A percentile compares a stretch with the other conserved stretches of the same genome.
These are phyloP conservation scores for Claviceps monticola DNA, from an alignment of 2,329 filamentous ascomycete genomes.

Conservation along the genomic window DNA sequence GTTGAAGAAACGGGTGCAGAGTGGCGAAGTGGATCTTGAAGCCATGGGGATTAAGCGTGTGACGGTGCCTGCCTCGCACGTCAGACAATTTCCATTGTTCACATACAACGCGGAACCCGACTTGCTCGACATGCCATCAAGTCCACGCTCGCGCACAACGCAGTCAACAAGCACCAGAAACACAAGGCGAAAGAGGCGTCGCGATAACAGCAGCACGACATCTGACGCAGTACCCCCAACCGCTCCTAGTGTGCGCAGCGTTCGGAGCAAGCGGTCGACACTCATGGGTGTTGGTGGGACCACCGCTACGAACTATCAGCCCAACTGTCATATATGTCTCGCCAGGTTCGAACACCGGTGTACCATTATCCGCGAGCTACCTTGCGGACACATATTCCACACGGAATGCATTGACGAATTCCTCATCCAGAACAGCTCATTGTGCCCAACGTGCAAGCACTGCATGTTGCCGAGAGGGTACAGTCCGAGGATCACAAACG, in stretches of 20 bases:
- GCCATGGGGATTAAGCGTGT: conserved; percentile 71
- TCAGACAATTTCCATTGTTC: conserved; percentile 65
- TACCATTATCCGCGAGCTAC: conserved; percentile 68
- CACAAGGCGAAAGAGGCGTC: conserved; percentile 17
- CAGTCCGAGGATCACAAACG: conserved; percentile 62
- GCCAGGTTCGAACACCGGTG: conserved; percentile 58
- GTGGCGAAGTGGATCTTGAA: conserved; percentile 76
- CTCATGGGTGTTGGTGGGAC: conserved; percentile 21
- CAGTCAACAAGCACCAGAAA: conserved; percentile 14
- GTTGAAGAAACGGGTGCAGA: conserved; percentile 55
- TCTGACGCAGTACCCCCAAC: conserved; percentile 12
- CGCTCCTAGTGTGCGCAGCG: conserved; percentile 12
- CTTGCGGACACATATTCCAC: conserved; percentile 89
- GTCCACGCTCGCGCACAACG: conserved; percentile 13
- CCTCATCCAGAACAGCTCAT: conserved; percentile 60
- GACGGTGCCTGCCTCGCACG: conserved; percentile 56
- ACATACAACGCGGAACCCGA: conserved; percentile 52
- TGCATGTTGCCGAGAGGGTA: conserved; percentile 59
- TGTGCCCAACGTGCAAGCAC: conserved; percentile 85
- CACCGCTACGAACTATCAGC: conserved; percentile 51
- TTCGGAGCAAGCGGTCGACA: conserved; percentile 25
- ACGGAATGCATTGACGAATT: conserved; percentile 84
- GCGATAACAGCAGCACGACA: conserved; percentile 16
- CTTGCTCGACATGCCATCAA: conserved; percentile 21
- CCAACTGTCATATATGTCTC: conserved; percentile 80